These are phyloP conservation scores for Ceratonia siliqua DNA, from an alignment of 306 rosid genomes.

Conservation along the genomic window DNA sequence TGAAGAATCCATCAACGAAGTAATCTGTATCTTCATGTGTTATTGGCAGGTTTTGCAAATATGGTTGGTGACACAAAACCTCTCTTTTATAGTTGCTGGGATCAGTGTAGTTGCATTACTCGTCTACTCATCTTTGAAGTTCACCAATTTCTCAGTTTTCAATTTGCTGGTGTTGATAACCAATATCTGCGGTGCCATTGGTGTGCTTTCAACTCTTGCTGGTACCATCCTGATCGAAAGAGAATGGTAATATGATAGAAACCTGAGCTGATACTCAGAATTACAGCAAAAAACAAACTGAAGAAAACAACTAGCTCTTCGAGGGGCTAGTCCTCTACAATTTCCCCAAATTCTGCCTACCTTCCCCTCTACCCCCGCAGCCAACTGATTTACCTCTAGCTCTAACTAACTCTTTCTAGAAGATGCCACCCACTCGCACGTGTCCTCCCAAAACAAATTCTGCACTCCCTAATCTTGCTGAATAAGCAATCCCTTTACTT, in stretches of 20 bases:
- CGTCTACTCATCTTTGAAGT: slow-evolving; percentile 54
- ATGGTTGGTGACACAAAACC: slow-evolving; percentile 79
- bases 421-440: no score
- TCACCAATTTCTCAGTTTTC: slow-evolving; percentile 57
- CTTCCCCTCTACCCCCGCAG: no score
- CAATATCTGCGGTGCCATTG: slow-evolving; percentile 75
- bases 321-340: no score
- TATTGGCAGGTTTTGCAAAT: slow-evolving; percentile 71
- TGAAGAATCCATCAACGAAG: not conserved
- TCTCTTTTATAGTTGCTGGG: slow-evolving; percentile 77
- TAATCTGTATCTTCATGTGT: slow-evolving; percentile 20
- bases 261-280: no score
- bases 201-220: slow-evolving; percentile 80
- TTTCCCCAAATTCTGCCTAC: no score
- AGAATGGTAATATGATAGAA: slow-evolving; percentile 69
- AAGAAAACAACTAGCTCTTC: no score
- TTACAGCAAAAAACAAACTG: no score
- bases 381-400: no score
- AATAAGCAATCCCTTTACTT: no score
- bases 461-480: no score
- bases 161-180: slow-evolving; percentile 52
- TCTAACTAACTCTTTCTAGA: no score
- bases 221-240: slow-evolving; percentile 92
- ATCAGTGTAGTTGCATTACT: slow-evolving; percentile 59
- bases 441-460: no score